Percentiles rank a stretch among this genome's conserved stretches.
phyloP scores from a whole-genome alignment of 257 asterid genomes.

The Coffea canephora region DNA sequence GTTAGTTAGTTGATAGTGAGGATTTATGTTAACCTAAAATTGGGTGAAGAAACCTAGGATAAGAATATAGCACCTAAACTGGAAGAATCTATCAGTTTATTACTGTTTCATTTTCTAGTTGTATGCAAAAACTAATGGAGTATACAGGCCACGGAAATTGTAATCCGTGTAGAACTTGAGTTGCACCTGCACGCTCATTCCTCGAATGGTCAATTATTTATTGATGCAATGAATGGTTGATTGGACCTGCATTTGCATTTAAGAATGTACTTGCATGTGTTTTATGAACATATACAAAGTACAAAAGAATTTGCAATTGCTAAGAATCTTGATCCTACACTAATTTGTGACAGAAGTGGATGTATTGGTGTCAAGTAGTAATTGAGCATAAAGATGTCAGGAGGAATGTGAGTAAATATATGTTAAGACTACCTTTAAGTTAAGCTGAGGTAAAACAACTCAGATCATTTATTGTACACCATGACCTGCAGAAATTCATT shows the following conservation, averaged over 20 bases:
- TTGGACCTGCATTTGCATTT: background rate
- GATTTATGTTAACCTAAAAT: background rate
- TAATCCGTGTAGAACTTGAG: background rate
- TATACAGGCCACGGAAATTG: too few relatives aligned
- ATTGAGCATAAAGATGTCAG: too few relatives aligned
- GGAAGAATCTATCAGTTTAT: too few relatives aligned
- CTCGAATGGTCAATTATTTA: too few relatives aligned
- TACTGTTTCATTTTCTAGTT: background rate
- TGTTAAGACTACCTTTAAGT: background rate
- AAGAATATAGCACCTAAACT: too few relatives aligned
- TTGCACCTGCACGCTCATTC: background rate
- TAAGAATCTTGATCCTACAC: background rate
- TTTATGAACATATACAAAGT: background rate
- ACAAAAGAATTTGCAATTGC: too few relatives aligned
- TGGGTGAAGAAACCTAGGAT: background rate
- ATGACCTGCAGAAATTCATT: too few relatives aligned
- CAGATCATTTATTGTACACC: too few relatives aligned
- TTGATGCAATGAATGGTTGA: background rate
- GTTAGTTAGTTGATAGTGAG: background rate
- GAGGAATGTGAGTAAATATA: background rate
- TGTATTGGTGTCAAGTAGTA: too few relatives aligned
- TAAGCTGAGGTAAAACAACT: too few relatives aligned
- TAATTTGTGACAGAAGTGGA: background rate
- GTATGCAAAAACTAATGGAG: background rate
- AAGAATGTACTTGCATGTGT: background rate